Evolutionary conservation across 176 grass and related monocot species (phyloP), one percentile per base, ranked within the genome.

Genomic region (Leersia perrieri): DNA sequence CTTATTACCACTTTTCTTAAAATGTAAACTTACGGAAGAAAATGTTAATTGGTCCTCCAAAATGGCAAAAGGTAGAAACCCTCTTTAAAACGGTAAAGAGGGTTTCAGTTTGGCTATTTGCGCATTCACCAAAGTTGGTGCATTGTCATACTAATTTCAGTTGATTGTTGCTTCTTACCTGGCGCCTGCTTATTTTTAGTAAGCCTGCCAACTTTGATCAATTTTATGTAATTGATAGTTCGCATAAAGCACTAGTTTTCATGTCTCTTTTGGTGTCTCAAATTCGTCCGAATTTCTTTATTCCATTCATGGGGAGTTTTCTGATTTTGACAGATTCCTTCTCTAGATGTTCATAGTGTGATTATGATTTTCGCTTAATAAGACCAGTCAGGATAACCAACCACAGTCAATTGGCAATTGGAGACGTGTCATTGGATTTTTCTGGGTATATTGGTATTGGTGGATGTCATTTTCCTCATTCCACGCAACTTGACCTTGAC

Each of bases 1-100:
- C 66, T 77, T 82, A 49, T 85, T 55, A 63, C 7, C 65, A n/a
- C 53, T 25, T 79, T 80, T 64, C 39, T 85, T 7, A 58, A 85
- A 85, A 40, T 57, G 47, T 65, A 35, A 12, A 34, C 20, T 28
- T 31, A 66, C 64, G 51, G 34, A 34, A 25, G 57, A 60, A 75
- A 34, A n/a, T n/a, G n/a, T n/a, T n/a, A n/a, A n/a, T n/a, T n/a
- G n/a, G n/a, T n/a, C n/a, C n/a, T n/a, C n/a, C n/a, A n/a, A 76
- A 57, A 75, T 64, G 70, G 38, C 60, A n/a, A 47, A 8, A 5
- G 39, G 2, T 11, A 14, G 28, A n/a, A n/a, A n/a, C 16, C 58
- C 7, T 51, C 31, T 33, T 11, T 40, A 40, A 28, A 69, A 69
- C 28, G 27, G 39, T 3, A 28, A 42, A 64, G 32, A 74, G 11